Evolutionary conservation across 768 basidiomycete species (phyloP).

Genomic region (Suillus occidentalis): DNA sequence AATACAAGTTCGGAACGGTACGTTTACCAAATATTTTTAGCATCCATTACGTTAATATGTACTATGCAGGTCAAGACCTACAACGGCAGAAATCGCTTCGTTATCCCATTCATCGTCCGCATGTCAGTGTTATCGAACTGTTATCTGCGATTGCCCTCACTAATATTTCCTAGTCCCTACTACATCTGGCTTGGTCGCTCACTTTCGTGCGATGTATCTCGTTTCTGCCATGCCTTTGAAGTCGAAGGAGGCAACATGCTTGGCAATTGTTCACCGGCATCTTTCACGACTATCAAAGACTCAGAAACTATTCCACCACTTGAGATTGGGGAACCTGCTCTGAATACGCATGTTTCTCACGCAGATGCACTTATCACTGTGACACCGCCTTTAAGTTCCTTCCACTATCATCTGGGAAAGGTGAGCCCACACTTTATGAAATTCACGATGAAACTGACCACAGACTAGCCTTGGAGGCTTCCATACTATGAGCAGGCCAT

Average conservation of each 20-base stretch:
- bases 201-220: constrained; percentile 57
- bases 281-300: constrained; percentile 35
- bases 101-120: constrained; percentile 64
- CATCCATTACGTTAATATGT: neutral
- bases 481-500: constrained; percentile 70
- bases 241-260: constrained; percentile 60
- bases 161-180: constrained; percentile 46
- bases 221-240: constrained; percentile 58
- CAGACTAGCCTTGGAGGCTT: constrained; percentile 56
- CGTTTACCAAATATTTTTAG: constrained; percentile 16
- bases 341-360: constrained; percentile 23
- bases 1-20: constrained; percentile 77
- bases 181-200: constrained; percentile 78
- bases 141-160: neutral
- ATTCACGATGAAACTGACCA: constrained; percentile 1
- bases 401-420: constrained; percentile 59
- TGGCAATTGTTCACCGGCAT: constrained; percentile 47
- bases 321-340: constrained; percentile 40
- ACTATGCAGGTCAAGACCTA: constrained; percentile 53
- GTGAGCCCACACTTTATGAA: constrained; percentile 28
- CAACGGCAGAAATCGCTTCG: constrained; percentile 71
- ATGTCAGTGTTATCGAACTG: constrained; percentile 43
- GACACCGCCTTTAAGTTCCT: constrained; percentile 55
- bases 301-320: constrained; percentile 39
- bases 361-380: constrained; percentile 45